Percentiles rank a stretch among this genome's conserved stretches.
Conservation (phyloP, 768 basidiomycete species). For the Serendipita sp. region DNA sequence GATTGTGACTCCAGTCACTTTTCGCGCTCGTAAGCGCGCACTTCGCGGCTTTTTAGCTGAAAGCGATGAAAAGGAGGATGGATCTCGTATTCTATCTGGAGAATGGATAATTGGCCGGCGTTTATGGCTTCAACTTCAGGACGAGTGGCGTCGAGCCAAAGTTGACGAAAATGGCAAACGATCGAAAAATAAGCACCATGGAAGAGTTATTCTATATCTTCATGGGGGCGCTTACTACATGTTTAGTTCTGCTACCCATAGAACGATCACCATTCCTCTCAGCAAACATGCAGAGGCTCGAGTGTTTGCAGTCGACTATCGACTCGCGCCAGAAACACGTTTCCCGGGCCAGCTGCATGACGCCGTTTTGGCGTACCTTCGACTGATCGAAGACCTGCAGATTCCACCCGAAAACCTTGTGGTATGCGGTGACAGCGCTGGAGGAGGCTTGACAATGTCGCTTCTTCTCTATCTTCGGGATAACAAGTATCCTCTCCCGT, state of each 20-base stretch:
- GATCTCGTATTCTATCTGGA: slow-evolving; percentile 66
- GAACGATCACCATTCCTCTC: slow-evolving; percentile 78
- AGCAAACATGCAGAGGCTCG: slow-evolving; percentile 80
- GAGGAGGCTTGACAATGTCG: slow-evolving; percentile 75
- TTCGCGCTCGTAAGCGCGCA: slow-evolving; percentile 54
- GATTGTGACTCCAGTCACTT: slow-evolving; percentile 87
- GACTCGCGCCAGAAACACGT: slow-evolving; percentile 84
- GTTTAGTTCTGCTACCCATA: slow-evolving; percentile 80
- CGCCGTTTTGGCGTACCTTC: slow-evolving; percentile 71
- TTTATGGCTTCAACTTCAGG: slow-evolving; percentile 76
- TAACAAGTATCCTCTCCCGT: slow-evolving; percentile 67
- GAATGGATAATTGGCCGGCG: slow-evolving; percentile 96
- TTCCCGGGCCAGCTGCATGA: slow-evolving; percentile 87
- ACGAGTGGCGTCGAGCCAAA: slow-evolving; percentile 41
- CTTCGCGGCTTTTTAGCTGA: slow-evolving; percentile 68
- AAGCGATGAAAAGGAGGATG: slow-evolving; percentile 60
- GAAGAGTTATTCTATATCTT: slow-evolving; percentile 78
- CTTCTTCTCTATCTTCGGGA: slow-evolving; percentile 91
- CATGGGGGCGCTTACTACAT: slow-evolving; percentile 94
- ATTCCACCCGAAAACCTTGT: slow-evolving; percentile 87
- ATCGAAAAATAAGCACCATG: slow-evolving; percentile 24
- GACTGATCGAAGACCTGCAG: slow-evolving; percentile 72
- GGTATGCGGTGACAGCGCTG: slow-evolving; percentile 83
- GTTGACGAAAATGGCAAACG: slow-evolving; percentile 15
- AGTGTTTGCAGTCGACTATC: slow-evolving; percentile 88